Base-by-base conservation (phyloP, 225 moss, liverwort and hornwort genomes). In the Sphagnum tenellum region DNA sequence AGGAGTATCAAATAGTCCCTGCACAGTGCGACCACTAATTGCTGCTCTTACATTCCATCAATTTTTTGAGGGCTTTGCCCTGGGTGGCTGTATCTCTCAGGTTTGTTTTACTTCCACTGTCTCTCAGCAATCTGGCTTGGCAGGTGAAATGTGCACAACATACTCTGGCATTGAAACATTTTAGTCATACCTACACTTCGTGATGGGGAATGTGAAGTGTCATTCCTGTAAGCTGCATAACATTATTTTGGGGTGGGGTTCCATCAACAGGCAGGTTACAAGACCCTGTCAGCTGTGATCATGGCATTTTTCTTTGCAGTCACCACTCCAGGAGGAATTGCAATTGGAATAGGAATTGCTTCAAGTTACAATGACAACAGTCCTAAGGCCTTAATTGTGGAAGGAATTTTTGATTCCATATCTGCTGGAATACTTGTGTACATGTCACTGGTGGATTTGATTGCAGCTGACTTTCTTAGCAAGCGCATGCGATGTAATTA, bases 81-180 rank as follows among this genome's bases (percentile, higher is more conserved):
- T 96, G 11, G 95, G 95, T 55, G 95, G 95, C 56, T 96, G 95
- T 74, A 55, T 96, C 57, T 88, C 89, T 48, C 89, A 89, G 89
- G 91, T 87, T 52, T 59, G 64, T 50, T 29, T 29, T 29, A 29
- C 29, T 29, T 29, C 29, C 29, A 29, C 3, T 59, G 58, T 4
- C 58, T 5, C 44, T 44, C 58, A 12, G 13, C 5, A 4, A 12
- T 8, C 11, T 62, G 11, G 46, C 47, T 12, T 62, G 47, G 11
- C 11, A 4, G 62, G 7, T 6, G 7, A 11, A 48, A 12, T 44
- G 5, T 62, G 47, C 49, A 4, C 8, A 12, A 45, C 2, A 46
- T 6, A 46, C 49, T 62, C 13, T 62, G 13, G 44, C 60, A 3
- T 46, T 48, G 11, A 14, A 57, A 12, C 56, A 57, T 3, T 12